Conservation (phyloP, 2,329 filamentous ascomycete genomes). For the Apiospora marii region DNA sequence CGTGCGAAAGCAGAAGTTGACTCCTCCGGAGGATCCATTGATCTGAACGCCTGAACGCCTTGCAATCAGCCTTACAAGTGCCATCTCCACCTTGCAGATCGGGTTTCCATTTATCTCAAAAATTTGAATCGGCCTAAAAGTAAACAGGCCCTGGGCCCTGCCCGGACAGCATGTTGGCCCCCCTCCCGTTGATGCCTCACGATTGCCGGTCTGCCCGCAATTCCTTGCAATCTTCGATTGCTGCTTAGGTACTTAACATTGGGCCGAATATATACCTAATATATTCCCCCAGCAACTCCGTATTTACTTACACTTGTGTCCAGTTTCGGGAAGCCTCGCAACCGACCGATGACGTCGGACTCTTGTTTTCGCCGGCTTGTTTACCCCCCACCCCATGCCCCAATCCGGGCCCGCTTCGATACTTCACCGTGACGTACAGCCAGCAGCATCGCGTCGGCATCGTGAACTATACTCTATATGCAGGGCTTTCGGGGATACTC, state of each 20-base stretch:
- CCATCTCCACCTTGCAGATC: constrained; percentile 14
- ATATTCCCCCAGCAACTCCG: not conserved
- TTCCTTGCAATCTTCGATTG: constrained; percentile 5
- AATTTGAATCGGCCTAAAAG: not conserved
- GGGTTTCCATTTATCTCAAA: constrained; percentile 8
- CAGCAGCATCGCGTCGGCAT: not conserved
- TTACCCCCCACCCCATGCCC: not conserved
- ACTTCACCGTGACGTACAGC: not conserved
- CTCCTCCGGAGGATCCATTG: constrained; percentile 11
- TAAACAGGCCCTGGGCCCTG: constrained; percentile 1
- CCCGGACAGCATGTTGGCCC: constrained; percentile 17
- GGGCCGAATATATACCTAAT: not conserved
- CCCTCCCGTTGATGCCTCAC: constrained; percentile 11
- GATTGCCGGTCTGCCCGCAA: constrained; percentile 15
- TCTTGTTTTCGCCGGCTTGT: not conserved
- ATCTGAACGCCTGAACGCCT: not conserved
- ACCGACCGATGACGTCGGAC: not conserved
- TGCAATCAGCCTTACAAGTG: constrained; percentile 17
- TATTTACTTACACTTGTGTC: not conserved
- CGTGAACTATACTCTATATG: not conserved
- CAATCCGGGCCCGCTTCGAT: not conserved
- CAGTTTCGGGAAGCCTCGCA: not conserved
- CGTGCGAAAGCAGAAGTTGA: not conserved
- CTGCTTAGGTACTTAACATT: too few relatives aligned
- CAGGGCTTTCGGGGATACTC: not conserved